Base-by-base conservation (phyloP, 805 yeast species). In the Saccharomycodes ludwigii region DNA sequence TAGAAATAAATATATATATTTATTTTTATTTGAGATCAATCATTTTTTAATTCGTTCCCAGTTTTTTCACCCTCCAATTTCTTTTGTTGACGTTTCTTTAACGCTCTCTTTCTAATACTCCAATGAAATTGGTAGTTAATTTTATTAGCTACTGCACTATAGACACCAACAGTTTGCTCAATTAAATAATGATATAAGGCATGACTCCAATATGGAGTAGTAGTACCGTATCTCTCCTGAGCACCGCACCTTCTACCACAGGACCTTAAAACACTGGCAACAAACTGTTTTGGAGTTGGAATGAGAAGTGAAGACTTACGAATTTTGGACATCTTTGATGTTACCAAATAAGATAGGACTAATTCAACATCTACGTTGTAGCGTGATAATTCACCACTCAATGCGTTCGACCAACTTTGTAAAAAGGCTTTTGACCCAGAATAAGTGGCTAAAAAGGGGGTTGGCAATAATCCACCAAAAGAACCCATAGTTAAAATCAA, bases 351-450 rank as follows among this genome's bases (percentile, higher is more conserved):
- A 7, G 95, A 82, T 27, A 86, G 55, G 19, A 81, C 76, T 26
- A 84, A 61, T 58, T 88, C 85, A 35, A 84, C 96, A 49, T 91
- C 98, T 41, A 91, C 68, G 15, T 75, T 72, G 32, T 68, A 54
- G 1, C 70, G 56, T 32, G 65, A 61, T 47, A 91, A 66, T 58
- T 91, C 98, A 21, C 86, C 85, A 12, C 95, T 80, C 43, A 91
- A 65, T 1, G 95, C 85, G 31, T 71, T 62, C 30, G 91, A 81
- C 97, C 98, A 91, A 37, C 75, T 72, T 61, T 91, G 96, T 52
- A 91, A 66, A 56, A 91, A 91, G 5, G 94, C 84, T 63, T 91
- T 91, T 29, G 96, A 84, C 16, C 98, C 98, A 13, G 96, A 80
- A 62, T 91, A 91, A 8, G 86, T 80, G 13, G 97, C 94, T 45